Evolutionary conservation across 2,329 filamentous ascomycete species (phyloP).

Genomic region (Myriosclerotinia duriaeana): DNA sequence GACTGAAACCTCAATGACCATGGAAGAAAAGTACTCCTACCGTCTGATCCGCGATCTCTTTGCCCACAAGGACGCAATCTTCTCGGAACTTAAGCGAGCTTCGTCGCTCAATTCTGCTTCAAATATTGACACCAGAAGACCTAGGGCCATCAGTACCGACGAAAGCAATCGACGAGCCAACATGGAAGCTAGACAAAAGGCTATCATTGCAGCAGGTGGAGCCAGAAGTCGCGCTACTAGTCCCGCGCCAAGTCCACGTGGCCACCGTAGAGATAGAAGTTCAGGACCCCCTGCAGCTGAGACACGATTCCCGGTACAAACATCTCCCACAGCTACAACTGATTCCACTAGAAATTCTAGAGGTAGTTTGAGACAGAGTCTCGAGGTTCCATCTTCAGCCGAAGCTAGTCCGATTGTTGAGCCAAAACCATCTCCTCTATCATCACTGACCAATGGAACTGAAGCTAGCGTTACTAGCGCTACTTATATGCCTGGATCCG

Average conservation of each 20-base stretch:
- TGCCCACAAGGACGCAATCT: constrained; percentile 90
- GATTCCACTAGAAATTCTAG: constrained; percentile 44
- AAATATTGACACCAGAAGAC: constrained; percentile 59
- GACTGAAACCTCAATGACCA: constrained; percentile 82
- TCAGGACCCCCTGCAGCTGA: constrained; percentile 66
- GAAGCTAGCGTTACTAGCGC: constrained; percentile 34
- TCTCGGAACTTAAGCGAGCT: constrained; percentile 91
- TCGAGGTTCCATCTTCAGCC: constrained; percentile 67
- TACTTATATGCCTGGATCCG: constrained; percentile 38
- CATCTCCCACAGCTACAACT: constrained; percentile 56
- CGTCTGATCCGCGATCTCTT: constrained; percentile 90
- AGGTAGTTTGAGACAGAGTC: constrained; percentile 56
- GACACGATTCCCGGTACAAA: constrained; percentile 81
- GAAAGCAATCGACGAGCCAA: constrained; percentile 92
- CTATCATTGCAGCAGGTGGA: constrained; percentile 59
- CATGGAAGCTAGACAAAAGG: constrained; percentile 89
- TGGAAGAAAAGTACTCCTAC: constrained; percentile 93
- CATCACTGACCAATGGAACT: constrained; percentile 34
- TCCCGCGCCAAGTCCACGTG: constrained; percentile 61
- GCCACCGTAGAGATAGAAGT: constrained; percentile 79
- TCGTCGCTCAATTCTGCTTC: constrained; percentile 69
- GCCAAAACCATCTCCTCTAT: constrained; percentile 28
- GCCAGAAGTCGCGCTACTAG: constrained; percentile 72
- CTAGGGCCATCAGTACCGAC: constrained; percentile 88
- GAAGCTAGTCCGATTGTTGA: constrained; percentile 31